Evolutionary conservation across 73 alveolate species (phyloP).

Genomic region (Tetrahymena malaccensis): DNA sequence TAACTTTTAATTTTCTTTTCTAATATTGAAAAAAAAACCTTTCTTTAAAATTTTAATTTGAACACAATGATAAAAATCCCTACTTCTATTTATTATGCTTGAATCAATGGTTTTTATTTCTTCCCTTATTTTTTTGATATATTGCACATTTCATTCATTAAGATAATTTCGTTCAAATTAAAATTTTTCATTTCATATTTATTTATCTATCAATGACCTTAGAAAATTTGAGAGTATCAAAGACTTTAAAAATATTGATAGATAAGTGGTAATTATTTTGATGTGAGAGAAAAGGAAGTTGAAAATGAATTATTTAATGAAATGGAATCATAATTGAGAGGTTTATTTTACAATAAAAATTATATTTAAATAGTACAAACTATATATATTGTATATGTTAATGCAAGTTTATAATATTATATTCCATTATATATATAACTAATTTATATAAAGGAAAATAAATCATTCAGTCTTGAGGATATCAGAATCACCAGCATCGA

Average conservation of each 20-base stretch:
- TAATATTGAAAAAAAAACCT: too few species aligned
- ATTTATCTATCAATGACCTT: too few species aligned
- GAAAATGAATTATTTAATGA: neutral
- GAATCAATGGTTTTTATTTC: too few species aligned
- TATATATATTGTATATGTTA: neutral
- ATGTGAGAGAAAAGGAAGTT: neutral
- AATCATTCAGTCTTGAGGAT: slow-evolving; percentile 22
- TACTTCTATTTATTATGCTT: too few species aligned
- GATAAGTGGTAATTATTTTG: too few species aligned
- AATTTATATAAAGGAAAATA: neutral
- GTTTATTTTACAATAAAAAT: neutral
- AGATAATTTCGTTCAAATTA: too few species aligned
- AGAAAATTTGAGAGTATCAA: too few species aligned
- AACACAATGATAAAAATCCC: neutral
- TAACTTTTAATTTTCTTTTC: neutral
- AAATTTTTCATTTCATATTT: too few species aligned
- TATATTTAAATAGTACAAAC: neutral
- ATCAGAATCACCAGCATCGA: slow-evolving; percentile 90
- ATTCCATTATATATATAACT: neutral
- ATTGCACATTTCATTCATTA: too few species aligned
- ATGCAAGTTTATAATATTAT: neutral
- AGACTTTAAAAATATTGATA: too few species aligned
- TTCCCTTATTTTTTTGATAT: too few species aligned
- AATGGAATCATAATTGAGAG: neutral
- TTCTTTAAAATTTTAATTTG: neutral